phyloP scores from a whole-genome alignment of 148 eudicot species.

The Arbutus unedo region DNA sequence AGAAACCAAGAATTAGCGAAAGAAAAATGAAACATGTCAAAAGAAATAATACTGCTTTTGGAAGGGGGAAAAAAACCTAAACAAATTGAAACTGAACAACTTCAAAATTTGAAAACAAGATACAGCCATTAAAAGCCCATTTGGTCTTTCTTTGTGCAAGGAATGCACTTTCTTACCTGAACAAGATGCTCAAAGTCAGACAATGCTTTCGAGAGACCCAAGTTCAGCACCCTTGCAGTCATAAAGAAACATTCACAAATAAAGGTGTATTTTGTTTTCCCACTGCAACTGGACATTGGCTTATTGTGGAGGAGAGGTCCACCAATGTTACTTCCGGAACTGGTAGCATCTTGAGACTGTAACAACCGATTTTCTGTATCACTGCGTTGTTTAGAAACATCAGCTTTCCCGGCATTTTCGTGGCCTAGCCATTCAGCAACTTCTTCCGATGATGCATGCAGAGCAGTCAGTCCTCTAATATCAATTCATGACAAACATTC shows the following conservation, averaged over 20 bases:
- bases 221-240: constrained; percentile 95
- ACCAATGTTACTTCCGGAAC: constrained; percentile 45
- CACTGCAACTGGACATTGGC: constrained; percentile 37
- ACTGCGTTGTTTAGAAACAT: constrained; percentile 21
- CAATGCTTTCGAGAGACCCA: constrained; percentile 89
- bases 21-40: not conserved
- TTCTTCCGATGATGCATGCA: constrained; percentile 98
- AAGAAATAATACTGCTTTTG: not conserved
- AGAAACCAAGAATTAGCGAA: not conserved
- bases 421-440: constrained; percentile 56
- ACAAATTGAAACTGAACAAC: not conserved
- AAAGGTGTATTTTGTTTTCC: constrained; percentile 59
- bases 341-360: constrained; percentile 61
- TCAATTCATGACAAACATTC: constrained; percentile 13
- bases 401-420: constrained; percentile 35
- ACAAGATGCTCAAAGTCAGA: constrained; percentile 95
- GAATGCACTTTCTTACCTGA: constrained; percentile 51
- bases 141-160: not conserved
- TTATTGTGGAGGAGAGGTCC: constrained; percentile 35
- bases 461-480: constrained; percentile 77
- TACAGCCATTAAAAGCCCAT: constrained; percentile 14
- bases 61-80: not conserved
- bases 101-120: not conserved
- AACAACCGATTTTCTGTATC: constrained; percentile 46
- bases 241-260: constrained; percentile 98